These are phyloP conservation scores for Plasmodium coatneyi DNA, from an alignment of 169 alveolate species.

Conservation along the genomic window DNA sequence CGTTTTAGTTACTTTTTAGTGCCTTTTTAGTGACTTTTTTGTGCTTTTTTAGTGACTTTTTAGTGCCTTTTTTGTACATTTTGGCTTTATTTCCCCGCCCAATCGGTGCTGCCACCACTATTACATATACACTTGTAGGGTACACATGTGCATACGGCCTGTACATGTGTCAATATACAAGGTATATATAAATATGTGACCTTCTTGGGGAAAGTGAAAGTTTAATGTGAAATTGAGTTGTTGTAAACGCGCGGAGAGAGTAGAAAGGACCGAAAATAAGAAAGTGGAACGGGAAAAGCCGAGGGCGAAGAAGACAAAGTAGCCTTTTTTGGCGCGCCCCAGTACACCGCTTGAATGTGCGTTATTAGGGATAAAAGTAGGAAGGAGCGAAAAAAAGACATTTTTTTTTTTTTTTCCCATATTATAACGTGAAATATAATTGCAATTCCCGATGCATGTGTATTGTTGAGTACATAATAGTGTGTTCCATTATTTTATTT, in stretches of 20 bases:
- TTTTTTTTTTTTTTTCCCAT: background rate
- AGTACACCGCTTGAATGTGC: background rate
- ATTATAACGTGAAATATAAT: background rate
- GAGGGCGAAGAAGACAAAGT: constrained; percentile 1
- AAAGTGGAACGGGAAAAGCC: background rate
- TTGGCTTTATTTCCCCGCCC: background rate
- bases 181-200: constrained; percentile 1
- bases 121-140: background rate
- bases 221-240: background rate
- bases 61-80: background rate
- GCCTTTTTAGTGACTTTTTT: too few relatives aligned
- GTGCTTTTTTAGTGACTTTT: too few relatives aligned
- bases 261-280: background rate
- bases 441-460: background rate
- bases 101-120: background rate
- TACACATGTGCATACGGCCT: background rate
- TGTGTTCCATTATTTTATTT: background rate
- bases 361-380: background rate
- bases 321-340: background rate
- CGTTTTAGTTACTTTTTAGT: too few relatives aligned
- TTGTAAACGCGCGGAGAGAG: background rate
- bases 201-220: background rate
- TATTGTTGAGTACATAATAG: background rate
- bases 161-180: background rate
- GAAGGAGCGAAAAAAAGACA: background rate